Conservation (phyloP, 495 filamentous ascomycete genomes). For the Penicilliopsis zonata region DNA sequence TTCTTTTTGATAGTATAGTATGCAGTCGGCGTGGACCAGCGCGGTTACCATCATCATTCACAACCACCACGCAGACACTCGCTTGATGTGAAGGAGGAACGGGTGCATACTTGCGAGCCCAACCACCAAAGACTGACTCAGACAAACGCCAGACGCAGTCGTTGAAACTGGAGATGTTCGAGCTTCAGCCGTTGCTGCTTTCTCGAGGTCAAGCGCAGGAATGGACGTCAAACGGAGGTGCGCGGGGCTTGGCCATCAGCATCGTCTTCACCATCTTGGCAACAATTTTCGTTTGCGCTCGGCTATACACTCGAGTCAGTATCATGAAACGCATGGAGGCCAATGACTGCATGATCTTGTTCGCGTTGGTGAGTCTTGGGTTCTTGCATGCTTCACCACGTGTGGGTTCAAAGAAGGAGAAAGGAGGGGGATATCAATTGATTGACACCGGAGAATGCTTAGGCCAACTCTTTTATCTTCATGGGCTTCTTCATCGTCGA, state of each 20-base stretch:
- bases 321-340: constrained; percentile 25
- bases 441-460: not conserved
- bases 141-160: not conserved
- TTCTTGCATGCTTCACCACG: not conserved
- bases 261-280: constrained; percentile 26
- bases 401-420: not conserved
- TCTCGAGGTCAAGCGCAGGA: constrained; percentile 7
- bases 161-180: not conserved
- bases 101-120: no score
- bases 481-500: constrained; percentile 30
- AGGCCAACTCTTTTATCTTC: constrained; percentile 28
- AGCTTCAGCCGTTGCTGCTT: constrained; percentile 6
- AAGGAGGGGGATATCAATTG: not conserved
- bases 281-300: constrained; percentile 20
- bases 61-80: no score
- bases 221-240: constrained; percentile 16
- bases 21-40: no score
- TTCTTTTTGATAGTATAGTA: no score
- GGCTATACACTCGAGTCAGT: constrained; percentile 24
- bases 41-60: no score
- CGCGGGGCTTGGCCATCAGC: constrained; percentile 18
- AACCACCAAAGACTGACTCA: no score
- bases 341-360: constrained; percentile 33
- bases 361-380: constrained; percentile 21
- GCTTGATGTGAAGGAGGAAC: no score